A percentile compares a stretch with the other conserved stretches of the same genome.
Conservation (phyloP, 306 rosid genomes). For the Trifolium subterraneum region DNA sequence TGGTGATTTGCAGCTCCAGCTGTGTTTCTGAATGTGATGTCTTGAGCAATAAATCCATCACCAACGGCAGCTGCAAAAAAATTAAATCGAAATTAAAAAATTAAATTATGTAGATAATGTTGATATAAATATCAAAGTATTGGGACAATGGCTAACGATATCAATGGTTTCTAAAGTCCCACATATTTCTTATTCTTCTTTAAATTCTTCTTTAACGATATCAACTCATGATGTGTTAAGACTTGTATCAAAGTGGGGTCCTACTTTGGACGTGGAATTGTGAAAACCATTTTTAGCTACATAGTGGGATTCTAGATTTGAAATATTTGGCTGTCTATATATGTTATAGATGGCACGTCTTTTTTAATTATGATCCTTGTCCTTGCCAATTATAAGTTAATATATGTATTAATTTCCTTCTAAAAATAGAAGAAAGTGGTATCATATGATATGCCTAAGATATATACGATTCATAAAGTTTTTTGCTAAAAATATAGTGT, state of each 20-base stretch:
- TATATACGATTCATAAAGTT: too few relatives aligned
- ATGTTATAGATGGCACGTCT: slow-evolving; percentile 32
- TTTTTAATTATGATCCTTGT: neutral
- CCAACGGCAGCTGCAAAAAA: slow-evolving; percentile 63
- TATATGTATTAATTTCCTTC: too few relatives aligned
- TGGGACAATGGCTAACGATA: too few relatives aligned
- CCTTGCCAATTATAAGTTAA: too few relatives aligned
- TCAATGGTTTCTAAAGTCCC: neutral
- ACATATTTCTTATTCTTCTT: neutral
- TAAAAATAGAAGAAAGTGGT: too few relatives aligned
- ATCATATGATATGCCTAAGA: too few relatives aligned
- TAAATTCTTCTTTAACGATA: too few relatives aligned
- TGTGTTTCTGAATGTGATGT: slow-evolving; percentile 78
- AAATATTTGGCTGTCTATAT: neutral
- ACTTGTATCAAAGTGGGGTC: slow-evolving; percentile 31
- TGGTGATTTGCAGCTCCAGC: slow-evolving; percentile 80
- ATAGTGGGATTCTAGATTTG: slow-evolving; percentile 23
- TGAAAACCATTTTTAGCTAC: neutral
- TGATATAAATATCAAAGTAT: neutral
- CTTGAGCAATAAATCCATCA: slow-evolving; percentile 76
- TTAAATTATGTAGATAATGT: too few relatives aligned
- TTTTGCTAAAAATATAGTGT: too few relatives aligned
- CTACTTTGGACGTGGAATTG: slow-evolving; percentile 4
- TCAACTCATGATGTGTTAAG: too few relatives aligned
- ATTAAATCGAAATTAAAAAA: too few relatives aligned